Conservation (phyloP, 306 rosid genomes). For the Lotus japonicus region DNA sequence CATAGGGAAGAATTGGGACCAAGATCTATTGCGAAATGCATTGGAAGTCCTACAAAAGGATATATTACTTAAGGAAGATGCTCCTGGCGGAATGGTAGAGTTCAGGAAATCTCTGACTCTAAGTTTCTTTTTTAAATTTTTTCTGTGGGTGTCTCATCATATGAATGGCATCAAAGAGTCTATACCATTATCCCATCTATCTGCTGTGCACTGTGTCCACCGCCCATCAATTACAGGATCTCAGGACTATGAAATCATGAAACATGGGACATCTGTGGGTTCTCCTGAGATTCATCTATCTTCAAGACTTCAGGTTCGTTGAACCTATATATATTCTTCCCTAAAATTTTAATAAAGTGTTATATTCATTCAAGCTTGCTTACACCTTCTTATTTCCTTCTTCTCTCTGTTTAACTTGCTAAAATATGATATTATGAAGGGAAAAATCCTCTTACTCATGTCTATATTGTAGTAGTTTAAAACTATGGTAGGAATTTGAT, state of each 20-base stretch:
- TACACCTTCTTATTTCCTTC: neutral
- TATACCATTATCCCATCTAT: slow-evolving; percentile 62
- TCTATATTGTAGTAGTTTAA: neutral
- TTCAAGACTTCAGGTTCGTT: slow-evolving; percentile 74
- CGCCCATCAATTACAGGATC: slow-evolving; percentile 68
- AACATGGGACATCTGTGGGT: slow-evolving; percentile 85
- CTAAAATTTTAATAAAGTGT: slow-evolving; percentile 12
- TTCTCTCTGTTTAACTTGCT: neutral
- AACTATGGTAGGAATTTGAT: neutral
- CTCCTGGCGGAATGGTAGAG: slow-evolving; percentile 99
- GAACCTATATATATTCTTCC: neutral
- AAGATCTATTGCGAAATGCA: slow-evolving; percentile 61
- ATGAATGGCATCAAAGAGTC: slow-evolving; percentile 40
- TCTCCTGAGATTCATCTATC: slow-evolving; percentile 93
- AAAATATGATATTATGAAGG: slow-evolving; percentile 7
- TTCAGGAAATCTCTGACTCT: slow-evolving; percentile 72
- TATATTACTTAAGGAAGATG: slow-evolving; percentile 53
- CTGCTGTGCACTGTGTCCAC: slow-evolving; percentile 72
- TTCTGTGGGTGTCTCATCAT: slow-evolving; percentile 90
- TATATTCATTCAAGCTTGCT: slow-evolving; percentile 2
- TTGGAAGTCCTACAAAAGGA: slow-evolving; percentile 55
- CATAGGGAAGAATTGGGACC: slow-evolving; percentile 73
- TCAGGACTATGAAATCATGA: slow-evolving; percentile 80
- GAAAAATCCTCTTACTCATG: neutral
- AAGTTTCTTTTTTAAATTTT: slow-evolving; percentile 88